Evolutionary conservation across 345 rosid species (phyloP).

Genomic region (Corchorus capsularis): DNA sequence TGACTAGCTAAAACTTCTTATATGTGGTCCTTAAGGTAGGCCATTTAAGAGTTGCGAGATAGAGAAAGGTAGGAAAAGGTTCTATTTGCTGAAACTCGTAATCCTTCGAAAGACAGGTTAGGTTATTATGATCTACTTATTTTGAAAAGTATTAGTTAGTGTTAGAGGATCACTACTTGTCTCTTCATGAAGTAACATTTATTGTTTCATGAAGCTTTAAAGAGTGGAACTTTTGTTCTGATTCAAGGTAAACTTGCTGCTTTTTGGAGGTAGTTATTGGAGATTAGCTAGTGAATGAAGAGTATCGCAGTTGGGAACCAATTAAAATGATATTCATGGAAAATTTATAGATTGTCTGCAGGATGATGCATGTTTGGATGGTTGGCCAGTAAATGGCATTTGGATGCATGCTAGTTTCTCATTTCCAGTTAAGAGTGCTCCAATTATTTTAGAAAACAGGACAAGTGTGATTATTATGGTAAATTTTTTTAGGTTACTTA

Average conservation of each 20-base stretch:
- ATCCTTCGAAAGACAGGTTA: neutral
- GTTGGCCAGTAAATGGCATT: neutral
- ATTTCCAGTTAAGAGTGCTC: neutral
- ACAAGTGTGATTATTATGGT: neutral
- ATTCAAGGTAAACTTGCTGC: constrained; percentile 5
- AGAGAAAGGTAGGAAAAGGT: neutral
- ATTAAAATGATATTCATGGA: neutral
- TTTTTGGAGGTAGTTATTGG: neutral
- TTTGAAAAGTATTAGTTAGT: neutral
- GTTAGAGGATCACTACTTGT: neutral
- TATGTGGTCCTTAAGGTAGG: neutral
- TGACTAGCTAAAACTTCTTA: neutral
- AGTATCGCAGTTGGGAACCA: neutral
- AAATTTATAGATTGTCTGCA: neutral
- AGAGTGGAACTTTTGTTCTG: neutral
- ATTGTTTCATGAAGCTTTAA: neutral
- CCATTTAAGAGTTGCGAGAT: neutral
- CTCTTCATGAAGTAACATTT: neutral
- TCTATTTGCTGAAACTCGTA: constrained; percentile 4
- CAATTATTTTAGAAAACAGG: neutral
- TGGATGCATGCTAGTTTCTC: neutral
- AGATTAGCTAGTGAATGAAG: neutral
- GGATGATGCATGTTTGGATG: neutral
- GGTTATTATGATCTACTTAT: neutral
- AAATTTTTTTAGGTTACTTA: neutral